Evolutionary conservation across 2,329 filamentous ascomycete genomes (phyloP), one percentile per base, ranked within the genome.

Genomic region (Trichoderma atrobrunneum): DNA sequence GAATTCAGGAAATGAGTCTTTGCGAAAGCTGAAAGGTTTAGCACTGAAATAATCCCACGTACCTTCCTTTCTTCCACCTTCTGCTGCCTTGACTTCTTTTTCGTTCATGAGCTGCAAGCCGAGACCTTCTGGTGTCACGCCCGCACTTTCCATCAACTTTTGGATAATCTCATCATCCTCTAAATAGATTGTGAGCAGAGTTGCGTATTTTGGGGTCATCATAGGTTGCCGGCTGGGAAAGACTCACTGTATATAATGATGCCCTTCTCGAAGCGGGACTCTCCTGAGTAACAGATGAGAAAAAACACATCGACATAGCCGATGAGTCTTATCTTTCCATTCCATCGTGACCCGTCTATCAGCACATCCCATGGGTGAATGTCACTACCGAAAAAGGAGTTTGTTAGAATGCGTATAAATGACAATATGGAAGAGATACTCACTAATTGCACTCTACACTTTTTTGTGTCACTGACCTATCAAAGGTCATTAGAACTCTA

Each of bases 261-360:
- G 14, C 72, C 72, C 11, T 73, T 51, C 28, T 73, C 72, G 30
- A 73, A 73, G 16, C 72, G 63, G 28, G 70, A 73, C 61, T 73
- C 72, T 8, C 70, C 70, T 7, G 72, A 73, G 43, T 73, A 73
- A 26, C 70, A 72, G 26, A 73, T 73, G 3, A 73, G 64, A 43
- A 74, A 68, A 60, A 74, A 74, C 2, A 61, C 68, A 32, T 74
- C 73, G 5, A 73, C 62, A 21, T 34, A 74, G 16, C 61, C 70
- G 12, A 72, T n/a, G 14, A 72, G 39, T 56, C 64, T 56, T 2
- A 71, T 64, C 68, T 71, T 71, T 11, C 68, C 68, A 14, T 32
- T 34, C 68, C 68, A 71, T 18, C 68, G 59, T 26, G 34, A 16
- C 3, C 68, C 68, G 28, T 71, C 60, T 24, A 71, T 56, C 6